These are phyloP conservation scores for Stachybotrys elegans DNA, from an alignment of 2,329 filamentous ascomycete species.

Conservation along the genomic window DNA sequence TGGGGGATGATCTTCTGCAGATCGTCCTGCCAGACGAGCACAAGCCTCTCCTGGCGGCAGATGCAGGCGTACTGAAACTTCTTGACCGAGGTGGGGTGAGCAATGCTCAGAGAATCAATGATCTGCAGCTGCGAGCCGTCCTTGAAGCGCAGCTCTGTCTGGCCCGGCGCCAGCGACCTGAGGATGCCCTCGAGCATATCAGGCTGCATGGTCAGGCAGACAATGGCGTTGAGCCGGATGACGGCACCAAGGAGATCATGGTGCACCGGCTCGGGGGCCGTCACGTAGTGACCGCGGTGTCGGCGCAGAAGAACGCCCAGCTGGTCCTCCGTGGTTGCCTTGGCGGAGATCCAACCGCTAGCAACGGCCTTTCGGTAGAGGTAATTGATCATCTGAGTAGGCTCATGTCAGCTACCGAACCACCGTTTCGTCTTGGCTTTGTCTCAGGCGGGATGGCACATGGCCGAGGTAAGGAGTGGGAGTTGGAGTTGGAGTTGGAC, in stretches of 20 bases:
- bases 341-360: constrained; percentile 22
- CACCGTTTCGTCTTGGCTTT: too few species aligned
- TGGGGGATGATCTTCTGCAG: constrained; percentile 33
- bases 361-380: constrained; percentile 21
- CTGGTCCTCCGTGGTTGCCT: constrained; percentile 15
- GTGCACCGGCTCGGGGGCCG: constrained; percentile 32
- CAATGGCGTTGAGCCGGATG: constrained; percentile 37
- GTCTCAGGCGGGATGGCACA: too few species aligned
- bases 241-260: constrained; percentile 34
- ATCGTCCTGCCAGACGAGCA: constrained; percentile 39
- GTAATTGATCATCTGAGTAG: constrained; percentile 24
- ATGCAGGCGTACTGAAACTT: constrained; percentile 38
- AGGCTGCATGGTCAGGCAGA: constrained; percentile 44
- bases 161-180: constrained; percentile 29
- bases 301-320: constrained; percentile 32
- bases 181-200: constrained; percentile 41
- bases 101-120: constrained; percentile 34
- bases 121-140: constrained; percentile 39
- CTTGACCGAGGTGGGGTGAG: constrained; percentile 32
- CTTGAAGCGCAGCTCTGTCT: constrained; percentile 35
- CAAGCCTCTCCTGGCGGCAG: constrained; percentile 32
- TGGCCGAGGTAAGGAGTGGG: too few species aligned
- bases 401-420: neutral
- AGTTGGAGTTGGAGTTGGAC: constrained; percentile 1
- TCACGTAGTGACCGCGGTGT: constrained; percentile 34